phyloP scores from a whole-genome alignment of 2,329 filamentous ascomycete species.

The Didymella exigua region DNA sequence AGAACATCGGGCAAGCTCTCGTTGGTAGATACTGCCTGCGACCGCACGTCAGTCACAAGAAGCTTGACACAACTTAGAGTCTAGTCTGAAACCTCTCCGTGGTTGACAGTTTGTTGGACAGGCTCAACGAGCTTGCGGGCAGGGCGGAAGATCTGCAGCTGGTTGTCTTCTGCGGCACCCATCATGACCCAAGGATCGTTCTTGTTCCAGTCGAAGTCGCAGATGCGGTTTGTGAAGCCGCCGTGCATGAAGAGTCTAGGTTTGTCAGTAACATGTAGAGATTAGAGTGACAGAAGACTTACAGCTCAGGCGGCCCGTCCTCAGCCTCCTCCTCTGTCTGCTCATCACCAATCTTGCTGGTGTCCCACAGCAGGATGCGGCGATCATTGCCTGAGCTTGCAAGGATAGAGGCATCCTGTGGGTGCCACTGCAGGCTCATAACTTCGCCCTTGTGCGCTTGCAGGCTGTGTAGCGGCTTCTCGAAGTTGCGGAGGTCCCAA shows the following conservation, averaged over 20 bases:
- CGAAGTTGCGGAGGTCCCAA: slow-evolving; percentile 93
- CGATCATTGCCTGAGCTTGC: slow-evolving; percentile 93
- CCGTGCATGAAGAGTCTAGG: slow-evolving; percentile 94
- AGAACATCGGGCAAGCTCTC: neutral
- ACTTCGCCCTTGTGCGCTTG: slow-evolving; percentile 89
- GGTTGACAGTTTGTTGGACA: slow-evolving; percentile 43
- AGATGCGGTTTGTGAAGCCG: slow-evolving; percentile 94
- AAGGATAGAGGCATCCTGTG: slow-evolving; percentile 83
- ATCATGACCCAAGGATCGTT: slow-evolving; percentile 97
- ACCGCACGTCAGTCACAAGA: slow-evolving; percentile 5
- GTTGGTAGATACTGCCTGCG: neutral
- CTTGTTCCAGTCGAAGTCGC: slow-evolving; percentile 96
- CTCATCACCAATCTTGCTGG: slow-evolving; percentile 89
- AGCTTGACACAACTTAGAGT: neutral
- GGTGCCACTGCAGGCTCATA: slow-evolving; percentile 93
- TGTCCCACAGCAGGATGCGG: slow-evolving; percentile 94
- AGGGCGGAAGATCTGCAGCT: slow-evolving; percentile 79
- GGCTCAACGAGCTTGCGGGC: slow-evolving; percentile 47
- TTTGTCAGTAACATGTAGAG: slow-evolving; percentile 13
- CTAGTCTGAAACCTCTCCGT: slow-evolving; percentile 49
- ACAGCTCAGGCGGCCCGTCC: slow-evolving; percentile 94
- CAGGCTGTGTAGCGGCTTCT: slow-evolving; percentile 85
- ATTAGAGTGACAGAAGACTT: slow-evolving; percentile 50
- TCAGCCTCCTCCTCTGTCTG: slow-evolving; percentile 94
- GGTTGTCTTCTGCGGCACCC: slow-evolving; percentile 94